Evolutionary conservation across 116 monocot genomes (phyloP), one percentile per base, ranked within the genome.

Genomic region (Phalaenopsis hybrid): DNA sequence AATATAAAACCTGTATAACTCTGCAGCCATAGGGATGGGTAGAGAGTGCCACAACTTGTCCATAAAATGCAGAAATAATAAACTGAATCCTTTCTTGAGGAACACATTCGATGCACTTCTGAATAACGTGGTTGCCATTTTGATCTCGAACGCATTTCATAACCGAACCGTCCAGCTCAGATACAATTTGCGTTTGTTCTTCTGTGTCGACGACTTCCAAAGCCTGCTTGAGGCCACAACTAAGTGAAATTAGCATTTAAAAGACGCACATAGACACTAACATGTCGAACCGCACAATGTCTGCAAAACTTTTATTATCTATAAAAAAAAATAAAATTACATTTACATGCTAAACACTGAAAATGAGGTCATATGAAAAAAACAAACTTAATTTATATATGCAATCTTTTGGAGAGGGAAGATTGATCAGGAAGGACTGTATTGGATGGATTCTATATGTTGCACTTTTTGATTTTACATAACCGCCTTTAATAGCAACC

Each of bases 81-180:
- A 85, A 85, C 49, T 78, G 77, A 57, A 85, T 85, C 78, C 52
- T 77, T 76, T 81, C 85, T 46, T 84, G 84, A 65, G 80, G 84
- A 41, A 84, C 80, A 65, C 84, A 80, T 51, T 84, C 84, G 4
- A 85, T 85, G 20, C 85, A 85, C 75, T 85, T 85, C 44, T 85
- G 85, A 77, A 85, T 81, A 8, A 85, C 85, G 45, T 85, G 85
- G 44, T 85, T 85, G 4, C 85, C 85, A 78, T 85, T 85, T 44
- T 85, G 85, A 81, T 85, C 85, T 44, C 85, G 81, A 43, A 85
- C 85, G 73, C 85, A 85, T 78, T 76, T 81, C 85, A 85, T 85
- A 20, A 85, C 55, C 6, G 61, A 45, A 43, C 85, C 85, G 57
- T 85, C 85, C 73, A 85, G 81, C 45, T 85, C 85, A 44, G 77